phyloP scores from a whole-genome alignment of 495 filamentous ascomycete species.

The Aspergillus olivimuriae region DNA sequence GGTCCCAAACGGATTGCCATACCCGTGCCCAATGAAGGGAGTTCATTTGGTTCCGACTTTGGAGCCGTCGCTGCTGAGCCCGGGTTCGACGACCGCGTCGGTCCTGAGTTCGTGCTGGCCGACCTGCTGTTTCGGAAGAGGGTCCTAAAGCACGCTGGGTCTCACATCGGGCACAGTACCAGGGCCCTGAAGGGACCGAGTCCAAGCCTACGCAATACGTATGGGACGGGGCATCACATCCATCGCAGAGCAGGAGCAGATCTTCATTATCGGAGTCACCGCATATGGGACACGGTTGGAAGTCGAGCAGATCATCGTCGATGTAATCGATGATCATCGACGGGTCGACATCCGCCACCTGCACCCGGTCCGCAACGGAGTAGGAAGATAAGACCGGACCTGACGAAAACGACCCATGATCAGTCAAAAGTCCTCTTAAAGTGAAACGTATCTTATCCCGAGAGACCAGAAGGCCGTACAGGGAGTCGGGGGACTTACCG shows the following conservation, averaged over 20 bases:
- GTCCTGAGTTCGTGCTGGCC: conserved; percentile 26
- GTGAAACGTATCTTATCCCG: too few relatives aligned
- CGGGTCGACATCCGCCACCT: conserved; percentile 82
- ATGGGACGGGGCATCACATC: conserved; percentile 78
- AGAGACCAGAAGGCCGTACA: too few relatives aligned
- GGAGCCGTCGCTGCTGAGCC: conserved; percentile 39
- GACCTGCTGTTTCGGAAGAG: conserved; percentile 23
- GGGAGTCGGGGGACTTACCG: conserved; percentile 60
- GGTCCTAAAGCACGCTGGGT: conserved; percentile 42
- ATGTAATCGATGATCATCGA: conserved; percentile 68
- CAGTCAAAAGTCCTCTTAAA: conserved; percentile 5
- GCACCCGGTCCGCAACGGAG: conserved; percentile 78
- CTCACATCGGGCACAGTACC: conserved; percentile 80
- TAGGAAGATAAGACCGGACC: conserved; percentile 75
- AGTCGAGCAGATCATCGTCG: conserved; percentile 57
- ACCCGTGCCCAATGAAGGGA: conserved; percentile 57
- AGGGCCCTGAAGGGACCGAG: conserved; percentile 61
- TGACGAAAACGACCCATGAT: conserved; percentile 24
- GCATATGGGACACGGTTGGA: conserved; percentile 75
- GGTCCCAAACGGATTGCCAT: conserved; percentile 60
- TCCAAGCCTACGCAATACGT: conserved; percentile 81
- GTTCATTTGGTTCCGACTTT: conserved; percentile 37
- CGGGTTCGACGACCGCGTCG: conserved; percentile 44
- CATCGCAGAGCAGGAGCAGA: conserved; percentile 76
- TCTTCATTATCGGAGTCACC: conserved; percentile 68